Conservation (phyloP, 2,329 filamentous ascomycete species). For the Trichophyton equinum region DNA sequence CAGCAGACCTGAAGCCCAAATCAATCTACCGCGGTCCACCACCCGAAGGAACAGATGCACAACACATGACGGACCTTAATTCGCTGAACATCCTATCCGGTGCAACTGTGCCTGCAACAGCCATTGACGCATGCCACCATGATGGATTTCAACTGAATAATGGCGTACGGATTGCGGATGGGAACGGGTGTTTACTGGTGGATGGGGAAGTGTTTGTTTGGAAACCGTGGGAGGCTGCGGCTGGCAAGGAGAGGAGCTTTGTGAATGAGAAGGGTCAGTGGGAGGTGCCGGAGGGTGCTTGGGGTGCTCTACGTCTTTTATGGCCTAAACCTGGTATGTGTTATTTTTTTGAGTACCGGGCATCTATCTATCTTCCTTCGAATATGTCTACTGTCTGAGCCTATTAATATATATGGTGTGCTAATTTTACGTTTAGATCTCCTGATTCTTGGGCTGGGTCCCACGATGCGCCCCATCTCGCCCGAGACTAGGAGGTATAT, state of each 20-base stretch:
- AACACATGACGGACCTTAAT: constrained; percentile 45
- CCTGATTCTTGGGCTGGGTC: constrained; percentile 76
- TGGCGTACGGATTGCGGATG: constrained; percentile 56
- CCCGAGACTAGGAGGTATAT: constrained; percentile 61
- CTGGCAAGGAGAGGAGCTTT: constrained; percentile 31
- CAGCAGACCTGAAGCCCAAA: constrained; percentile 22
- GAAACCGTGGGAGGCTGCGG: constrained; percentile 59
- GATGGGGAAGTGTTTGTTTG: constrained; percentile 81
- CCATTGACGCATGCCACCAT: constrained; percentile 66
- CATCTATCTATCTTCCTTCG: not conserved
- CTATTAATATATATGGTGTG: not conserved
- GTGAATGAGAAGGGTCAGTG: constrained; percentile 70
- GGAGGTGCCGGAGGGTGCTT: constrained; percentile 57
- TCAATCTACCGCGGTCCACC: constrained; percentile 47
- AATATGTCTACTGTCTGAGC: not conserved
- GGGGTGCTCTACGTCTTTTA: constrained; percentile 62
- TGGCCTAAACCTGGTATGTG: constrained; percentile 78
- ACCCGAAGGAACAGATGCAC: constrained; percentile 43
- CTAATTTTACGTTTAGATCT: constrained; percentile 48
- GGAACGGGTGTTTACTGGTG: constrained; percentile 64
- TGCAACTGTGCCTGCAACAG: constrained; percentile 64
- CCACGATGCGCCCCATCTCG: constrained; percentile 60
- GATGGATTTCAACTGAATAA: constrained; percentile 83
- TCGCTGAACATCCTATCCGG: constrained; percentile 67
- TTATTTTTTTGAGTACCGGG: not conserved